Percentiles rank a stretch among this genome's conserved stretches.
phyloP scores from a whole-genome alignment of 2,329 filamentous ascomycete genomes.

The Ophiocordyceps australis region DNA sequence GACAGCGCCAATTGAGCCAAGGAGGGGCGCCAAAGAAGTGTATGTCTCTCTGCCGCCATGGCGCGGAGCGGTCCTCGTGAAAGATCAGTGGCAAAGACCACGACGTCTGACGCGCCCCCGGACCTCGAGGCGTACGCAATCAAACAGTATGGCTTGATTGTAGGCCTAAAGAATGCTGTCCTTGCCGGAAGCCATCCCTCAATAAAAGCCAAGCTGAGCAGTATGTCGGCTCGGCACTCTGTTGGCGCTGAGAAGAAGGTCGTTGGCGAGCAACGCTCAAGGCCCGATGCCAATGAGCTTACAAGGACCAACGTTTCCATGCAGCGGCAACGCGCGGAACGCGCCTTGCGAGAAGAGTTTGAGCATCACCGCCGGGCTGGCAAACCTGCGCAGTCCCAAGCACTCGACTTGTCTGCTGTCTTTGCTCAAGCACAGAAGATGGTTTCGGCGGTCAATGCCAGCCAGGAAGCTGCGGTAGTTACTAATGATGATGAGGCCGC shows the following conservation, averaged over 20 bases:
- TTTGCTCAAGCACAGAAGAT: conserved; percentile 51
- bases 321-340: conserved; percentile 68
- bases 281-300: conserved; percentile 46
- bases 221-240: conserved; percentile 3
- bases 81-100: conserved; percentile 4
- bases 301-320: conserved; percentile 67
- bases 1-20: conserved; percentile 1
- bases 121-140: conserved; percentile 33
- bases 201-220: conserved; percentile 32
- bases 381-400: conserved; percentile 32
- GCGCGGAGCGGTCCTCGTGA: conserved; percentile 8
- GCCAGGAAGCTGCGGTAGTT: conserved; percentile 35
- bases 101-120: conserved; percentile 7
- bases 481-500: conserved; percentile 38
- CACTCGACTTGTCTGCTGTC: conserved; percentile 57
- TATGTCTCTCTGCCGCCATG: conserved; percentile 8
- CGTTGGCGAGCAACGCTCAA: conserved; percentile 2
- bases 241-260: too few species aligned
- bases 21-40: background rate
- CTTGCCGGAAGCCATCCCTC: conserved; percentile 56
- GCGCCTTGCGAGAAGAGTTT: conserved; percentile 58
- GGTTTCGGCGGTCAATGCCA: conserved; percentile 49
- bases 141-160: conserved; percentile 59
- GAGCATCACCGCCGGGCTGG: conserved; percentile 40
- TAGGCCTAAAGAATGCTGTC: conserved; percentile 65